phyloP scores from a whole-genome alignment of 805 yeast species.

The Lipomyces kockii region DNA sequence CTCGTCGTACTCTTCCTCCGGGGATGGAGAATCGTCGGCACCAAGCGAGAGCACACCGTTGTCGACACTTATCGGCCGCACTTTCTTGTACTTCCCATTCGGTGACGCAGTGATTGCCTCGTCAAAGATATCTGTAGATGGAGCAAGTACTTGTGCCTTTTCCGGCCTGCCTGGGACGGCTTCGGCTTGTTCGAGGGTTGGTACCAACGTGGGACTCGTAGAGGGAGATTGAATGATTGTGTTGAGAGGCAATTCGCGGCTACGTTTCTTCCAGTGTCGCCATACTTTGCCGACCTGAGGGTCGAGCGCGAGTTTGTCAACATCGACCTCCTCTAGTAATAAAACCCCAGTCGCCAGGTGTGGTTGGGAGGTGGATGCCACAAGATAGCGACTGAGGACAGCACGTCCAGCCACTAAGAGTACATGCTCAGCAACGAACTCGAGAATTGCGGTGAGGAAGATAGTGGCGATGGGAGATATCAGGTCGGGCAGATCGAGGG shows the following conservation, averaged over 20 bases:
- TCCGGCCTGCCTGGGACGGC: not conserved
- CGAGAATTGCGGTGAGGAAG: constrained; percentile 20
- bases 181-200: not conserved
- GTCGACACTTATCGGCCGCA: constrained; percentile 1
- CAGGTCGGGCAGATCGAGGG: not conserved
- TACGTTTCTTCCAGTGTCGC: constrained; percentile 20
- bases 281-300: constrained; percentile 23
- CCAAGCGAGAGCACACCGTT: not conserved
- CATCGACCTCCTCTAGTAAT: constrained; percentile 7
- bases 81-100: not conserved
- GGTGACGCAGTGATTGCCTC: not conserved
- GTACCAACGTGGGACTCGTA: not conserved
- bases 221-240: not conserved
- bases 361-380: constrained; percentile 9
- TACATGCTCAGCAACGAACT: constrained; percentile 16
- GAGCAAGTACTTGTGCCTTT: not conserved
- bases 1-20: not conserved
- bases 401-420: constrained; percentile 24
- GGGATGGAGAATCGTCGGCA: not conserved
- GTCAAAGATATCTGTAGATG: not conserved
- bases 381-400: constrained; percentile 23
- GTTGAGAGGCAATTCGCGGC: not conserved
- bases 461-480: constrained; percentile 20
- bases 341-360: constrained; percentile 1
- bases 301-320: constrained; percentile 17